phyloP scores from a whole-genome alignment of 2,329 filamentous ascomycete genomes.

The Sclerotinia nivalis region DNA sequence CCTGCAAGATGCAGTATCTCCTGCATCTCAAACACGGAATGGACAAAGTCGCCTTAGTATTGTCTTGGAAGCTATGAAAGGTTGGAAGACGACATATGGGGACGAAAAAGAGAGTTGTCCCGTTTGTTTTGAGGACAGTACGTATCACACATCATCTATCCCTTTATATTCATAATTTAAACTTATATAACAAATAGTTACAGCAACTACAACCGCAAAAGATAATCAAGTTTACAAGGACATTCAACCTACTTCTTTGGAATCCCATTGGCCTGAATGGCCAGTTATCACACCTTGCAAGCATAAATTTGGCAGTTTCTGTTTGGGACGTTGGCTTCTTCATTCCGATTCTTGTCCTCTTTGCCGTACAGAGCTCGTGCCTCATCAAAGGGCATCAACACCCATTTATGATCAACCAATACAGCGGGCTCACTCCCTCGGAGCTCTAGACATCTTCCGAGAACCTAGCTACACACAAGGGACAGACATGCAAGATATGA shows the following conservation, averaged over 20 bases:
- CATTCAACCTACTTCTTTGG: not conserved
- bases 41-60: fast-evolving
- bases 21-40: not conserved
- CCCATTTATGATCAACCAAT: not conserved
- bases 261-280: not conserved
- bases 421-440: not conserved
- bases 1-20: not conserved
- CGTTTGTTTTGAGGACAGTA: not conserved
- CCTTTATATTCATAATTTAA: too few relatives aligned
- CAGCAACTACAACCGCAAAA: not conserved
- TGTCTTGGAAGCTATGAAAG: not conserved
- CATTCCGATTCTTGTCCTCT: not conserved
- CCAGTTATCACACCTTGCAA: conserved; percentile 1
- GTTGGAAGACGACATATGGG: not conserved
- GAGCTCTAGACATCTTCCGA: not conserved
- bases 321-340: not conserved
- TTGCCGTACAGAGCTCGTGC: not conserved
- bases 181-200: not conserved
- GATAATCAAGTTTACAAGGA: too few relatives aligned
- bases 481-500: not conserved
- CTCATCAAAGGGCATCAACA: not conserved
- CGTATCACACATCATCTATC: not conserved
- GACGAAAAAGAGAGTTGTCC: not conserved
- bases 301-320: not conserved
- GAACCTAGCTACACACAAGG: not conserved